Conservation (phyloP, 352 stramenopile species). For the Globisporangium viniferum region DNA sequence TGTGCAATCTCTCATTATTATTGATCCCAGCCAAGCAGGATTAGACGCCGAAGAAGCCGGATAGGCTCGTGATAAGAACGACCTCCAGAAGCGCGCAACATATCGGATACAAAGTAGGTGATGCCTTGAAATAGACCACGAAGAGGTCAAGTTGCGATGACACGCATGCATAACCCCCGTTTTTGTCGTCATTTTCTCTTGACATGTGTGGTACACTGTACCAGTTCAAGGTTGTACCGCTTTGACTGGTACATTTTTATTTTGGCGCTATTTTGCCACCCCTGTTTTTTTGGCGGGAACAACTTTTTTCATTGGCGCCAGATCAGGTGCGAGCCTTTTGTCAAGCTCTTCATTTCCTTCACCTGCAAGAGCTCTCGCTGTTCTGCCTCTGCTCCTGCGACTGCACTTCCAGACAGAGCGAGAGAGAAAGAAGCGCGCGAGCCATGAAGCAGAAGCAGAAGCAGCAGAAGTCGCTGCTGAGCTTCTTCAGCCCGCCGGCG, state of each 20-base stretch:
- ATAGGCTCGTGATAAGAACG: not conserved
- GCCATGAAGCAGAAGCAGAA: constrained; percentile 26
- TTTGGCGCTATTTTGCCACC: not conserved
- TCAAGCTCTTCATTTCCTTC: not conserved
- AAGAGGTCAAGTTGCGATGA: not conserved
- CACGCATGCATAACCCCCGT: not conserved
- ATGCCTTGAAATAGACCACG: not conserved
- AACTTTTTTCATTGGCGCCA: not conserved
- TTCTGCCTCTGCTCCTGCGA: not conserved
- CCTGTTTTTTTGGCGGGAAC: not conserved
- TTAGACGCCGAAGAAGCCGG: no score
- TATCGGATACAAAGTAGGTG: not conserved
- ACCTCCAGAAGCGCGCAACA: not conserved
- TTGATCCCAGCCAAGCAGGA: no score
- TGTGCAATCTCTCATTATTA: no score
- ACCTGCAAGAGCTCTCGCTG: not conserved
- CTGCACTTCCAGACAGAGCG: not conserved
- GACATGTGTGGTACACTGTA: not conserved
- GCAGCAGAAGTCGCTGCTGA: constrained; percentile 80
- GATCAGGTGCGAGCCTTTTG: not conserved
- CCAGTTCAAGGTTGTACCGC: not conserved
- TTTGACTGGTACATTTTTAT: not conserved
- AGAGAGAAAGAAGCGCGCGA: not conserved
- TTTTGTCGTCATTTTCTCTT: not conserved
- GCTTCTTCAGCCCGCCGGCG: constrained; percentile 78